A percentile compares a stretch with the other conserved stretches of the same genome.
Conservation (phyloP, 2,329 filamentous ascomycete genomes). For the Hypomyces perniciosus region DNA sequence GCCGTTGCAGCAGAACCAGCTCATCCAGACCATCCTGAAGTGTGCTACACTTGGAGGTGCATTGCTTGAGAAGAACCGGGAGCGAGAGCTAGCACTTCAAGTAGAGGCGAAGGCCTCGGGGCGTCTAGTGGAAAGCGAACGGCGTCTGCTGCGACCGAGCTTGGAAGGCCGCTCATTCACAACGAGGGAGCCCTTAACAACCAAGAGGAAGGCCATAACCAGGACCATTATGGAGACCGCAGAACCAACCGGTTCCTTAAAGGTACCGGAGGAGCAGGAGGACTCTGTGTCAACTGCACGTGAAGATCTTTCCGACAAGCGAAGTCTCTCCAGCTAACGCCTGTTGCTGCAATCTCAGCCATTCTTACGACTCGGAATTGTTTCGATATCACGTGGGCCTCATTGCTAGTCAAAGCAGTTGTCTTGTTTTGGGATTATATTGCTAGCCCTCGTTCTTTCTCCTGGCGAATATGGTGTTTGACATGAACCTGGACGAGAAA, state of each 20-base stretch:
- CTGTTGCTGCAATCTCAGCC: background rate
- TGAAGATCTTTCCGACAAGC: conserved; percentile 35
- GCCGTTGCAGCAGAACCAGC: conserved; percentile 90
- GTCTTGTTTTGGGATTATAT: conserved; percentile 7
- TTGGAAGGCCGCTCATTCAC: conserved; percentile 60
- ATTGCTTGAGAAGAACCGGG: conserved; percentile 69
- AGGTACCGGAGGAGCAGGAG: conserved; percentile 28
- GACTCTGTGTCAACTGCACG: conserved; percentile 48
- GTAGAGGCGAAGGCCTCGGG: conserved; percentile 40
- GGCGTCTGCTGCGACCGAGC: conserved; percentile 34
- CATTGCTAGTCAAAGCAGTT: background rate
- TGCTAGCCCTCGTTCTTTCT: background rate
- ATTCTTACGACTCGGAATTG: background rate
- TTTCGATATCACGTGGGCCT: background rate
- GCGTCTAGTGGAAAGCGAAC: conserved; percentile 32
- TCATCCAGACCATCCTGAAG: conserved; percentile 96
- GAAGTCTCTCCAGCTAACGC: conserved; percentile 32
- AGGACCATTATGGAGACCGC: conserved; percentile 25
- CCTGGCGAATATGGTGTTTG: conserved; percentile 13
- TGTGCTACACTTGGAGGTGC: conserved; percentile 87
- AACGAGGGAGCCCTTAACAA: conserved; percentile 52
- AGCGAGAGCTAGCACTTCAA: conserved; percentile 50
- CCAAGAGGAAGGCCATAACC: conserved; percentile 15
- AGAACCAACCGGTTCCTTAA: conserved; percentile 1
- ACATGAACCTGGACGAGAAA: conserved; percentile 13